Evolutionary conservation across 2,329 filamentous ascomycete species (phyloP).

Genomic region (Aspergillus carbonarius): DNA sequence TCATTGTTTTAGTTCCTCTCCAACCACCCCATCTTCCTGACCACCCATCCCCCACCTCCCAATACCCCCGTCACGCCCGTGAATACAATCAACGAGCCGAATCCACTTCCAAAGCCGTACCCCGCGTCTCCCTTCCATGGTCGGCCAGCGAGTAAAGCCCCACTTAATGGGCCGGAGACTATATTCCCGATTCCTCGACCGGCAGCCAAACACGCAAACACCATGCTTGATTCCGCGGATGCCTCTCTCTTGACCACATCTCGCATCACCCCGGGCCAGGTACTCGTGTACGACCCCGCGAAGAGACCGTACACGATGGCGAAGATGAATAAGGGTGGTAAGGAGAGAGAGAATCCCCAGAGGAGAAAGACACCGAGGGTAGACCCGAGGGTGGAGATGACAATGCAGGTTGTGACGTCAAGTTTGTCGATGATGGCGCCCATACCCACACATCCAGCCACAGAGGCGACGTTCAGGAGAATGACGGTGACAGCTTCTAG

Average conservation of each 20-base stretch:
- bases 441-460: constrained; percentile 35
- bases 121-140: constrained; percentile 20
- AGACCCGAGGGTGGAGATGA: constrained; percentile 44
- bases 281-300: constrained; percentile 43
- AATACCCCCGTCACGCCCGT: constrained; percentile 21
- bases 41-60: neutral
- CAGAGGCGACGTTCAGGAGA: constrained; percentile 32
- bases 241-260: constrained; percentile 40
- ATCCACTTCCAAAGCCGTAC: constrained; percentile 29
- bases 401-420: constrained; percentile 40
- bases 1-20: too few species aligned
- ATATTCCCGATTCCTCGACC: constrained; percentile 55
- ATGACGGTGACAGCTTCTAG: constrained; percentile 31
- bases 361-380: constrained; percentile 45
- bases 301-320: constrained; percentile 49
- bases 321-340: constrained; percentile 46
- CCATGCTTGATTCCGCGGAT: constrained; percentile 47
- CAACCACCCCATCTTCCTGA: neutral
- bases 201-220: constrained; percentile 50
- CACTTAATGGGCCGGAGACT: constrained; percentile 52
- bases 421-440: constrained; percentile 45
- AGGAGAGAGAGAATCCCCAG: constrained; percentile 48
- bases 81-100: constrained; percentile 30
- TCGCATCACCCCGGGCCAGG: constrained; percentile 48
- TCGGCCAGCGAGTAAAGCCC: constrained; percentile 31